These are phyloP conservation scores for Arabidopsis arenosa DNA, from an alignment of 345 rosid genomes.

Conservation along the genomic window DNA sequence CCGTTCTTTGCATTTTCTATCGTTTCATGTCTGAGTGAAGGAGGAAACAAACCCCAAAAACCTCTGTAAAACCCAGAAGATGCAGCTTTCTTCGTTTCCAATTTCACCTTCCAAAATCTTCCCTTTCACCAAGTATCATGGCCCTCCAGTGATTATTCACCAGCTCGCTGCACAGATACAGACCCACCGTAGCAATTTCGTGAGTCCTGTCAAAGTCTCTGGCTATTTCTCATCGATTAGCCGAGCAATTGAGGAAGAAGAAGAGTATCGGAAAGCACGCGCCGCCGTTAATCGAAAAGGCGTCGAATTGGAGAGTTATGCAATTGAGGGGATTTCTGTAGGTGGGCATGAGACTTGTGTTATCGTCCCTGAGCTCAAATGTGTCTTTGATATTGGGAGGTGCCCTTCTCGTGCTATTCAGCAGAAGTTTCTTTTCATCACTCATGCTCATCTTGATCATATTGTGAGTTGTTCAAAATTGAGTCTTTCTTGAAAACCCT, in stretches of 20 bases:
- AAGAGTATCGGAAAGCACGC: slow-evolving; percentile 87
- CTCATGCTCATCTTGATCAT: slow-evolving; percentile 97
- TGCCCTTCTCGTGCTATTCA: slow-evolving; percentile 90
- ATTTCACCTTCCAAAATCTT: slow-evolving; percentile 25
- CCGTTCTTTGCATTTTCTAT: background rate
- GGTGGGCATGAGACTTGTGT: slow-evolving; percentile 94
- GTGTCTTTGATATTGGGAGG: slow-evolving; percentile 91
- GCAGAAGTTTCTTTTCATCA: slow-evolving; percentile 88
- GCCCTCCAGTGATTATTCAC: slow-evolving; percentile 30
- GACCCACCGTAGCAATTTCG: slow-evolving; percentile 29
- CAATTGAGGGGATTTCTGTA: slow-evolving; percentile 78
- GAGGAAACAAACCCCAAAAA: background rate
- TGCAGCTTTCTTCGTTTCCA: slow-evolving; percentile 39
- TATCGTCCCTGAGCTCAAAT: slow-evolving; percentile 87
- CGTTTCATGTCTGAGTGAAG: background rate
- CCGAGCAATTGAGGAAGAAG: slow-evolving; percentile 82
- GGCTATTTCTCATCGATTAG: slow-evolving; percentile 69
- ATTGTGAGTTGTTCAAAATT: slow-evolving; percentile 53
- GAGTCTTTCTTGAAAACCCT: background rate
- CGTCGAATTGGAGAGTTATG: slow-evolving; percentile 76
- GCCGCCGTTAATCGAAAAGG: slow-evolving; percentile 76
- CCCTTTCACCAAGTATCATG: slow-evolving; percentile 26
- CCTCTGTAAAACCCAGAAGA: slow-evolving; percentile 36
- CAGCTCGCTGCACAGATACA: slow-evolving; percentile 30
- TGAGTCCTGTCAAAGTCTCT: slow-evolving; percentile 50